phyloP scores from a whole-genome alignment of 331 rosid genomes.

The Cydonia oblonga region DNA sequence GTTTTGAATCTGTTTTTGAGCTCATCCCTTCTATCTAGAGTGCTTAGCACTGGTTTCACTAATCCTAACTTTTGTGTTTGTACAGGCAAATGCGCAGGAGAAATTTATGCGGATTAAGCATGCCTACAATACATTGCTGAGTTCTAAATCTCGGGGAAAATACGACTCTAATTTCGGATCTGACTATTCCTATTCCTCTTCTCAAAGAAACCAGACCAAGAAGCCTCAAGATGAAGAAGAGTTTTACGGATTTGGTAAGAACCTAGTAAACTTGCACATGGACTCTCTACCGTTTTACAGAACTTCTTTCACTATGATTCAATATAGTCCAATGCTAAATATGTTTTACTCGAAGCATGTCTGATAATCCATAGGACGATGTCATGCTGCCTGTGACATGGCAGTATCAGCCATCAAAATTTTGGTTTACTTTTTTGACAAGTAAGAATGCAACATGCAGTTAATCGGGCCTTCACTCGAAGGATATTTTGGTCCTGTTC shows the following conservation, averaged over 20 bases:
- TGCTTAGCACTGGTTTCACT: neutral
- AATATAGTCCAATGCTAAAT: neutral
- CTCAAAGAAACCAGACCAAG: slow-evolving; percentile 42
- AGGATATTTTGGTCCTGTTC: neutral
- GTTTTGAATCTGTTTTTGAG: neutral
- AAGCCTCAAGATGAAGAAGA: slow-evolving; percentile 52
- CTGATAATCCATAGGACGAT: neutral
- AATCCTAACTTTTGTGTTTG: neutral
- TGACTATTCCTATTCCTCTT: slow-evolving; percentile 32
- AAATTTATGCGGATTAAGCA: slow-evolving; percentile 89
- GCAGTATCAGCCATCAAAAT: neutral
- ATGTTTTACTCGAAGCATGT: neutral
- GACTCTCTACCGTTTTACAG: neutral
- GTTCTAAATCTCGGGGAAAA: slow-evolving; percentile 58
- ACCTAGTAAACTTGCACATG: neutral
- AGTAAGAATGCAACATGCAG: neutral
- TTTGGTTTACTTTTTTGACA: neutral
- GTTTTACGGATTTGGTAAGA: slow-evolving; percentile 81
- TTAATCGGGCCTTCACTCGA: neutral
- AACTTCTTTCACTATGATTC: neutral
- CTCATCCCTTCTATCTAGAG: neutral
- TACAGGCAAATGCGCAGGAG: slow-evolving; percentile 78
- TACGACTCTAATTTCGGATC: slow-evolving; percentile 51
- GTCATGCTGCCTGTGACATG: neutral
- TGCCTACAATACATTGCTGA: slow-evolving; percentile 76